Base-by-base conservation (phyloP, 208 protist species). In the Kentomonas sorsogonicus region DNA sequence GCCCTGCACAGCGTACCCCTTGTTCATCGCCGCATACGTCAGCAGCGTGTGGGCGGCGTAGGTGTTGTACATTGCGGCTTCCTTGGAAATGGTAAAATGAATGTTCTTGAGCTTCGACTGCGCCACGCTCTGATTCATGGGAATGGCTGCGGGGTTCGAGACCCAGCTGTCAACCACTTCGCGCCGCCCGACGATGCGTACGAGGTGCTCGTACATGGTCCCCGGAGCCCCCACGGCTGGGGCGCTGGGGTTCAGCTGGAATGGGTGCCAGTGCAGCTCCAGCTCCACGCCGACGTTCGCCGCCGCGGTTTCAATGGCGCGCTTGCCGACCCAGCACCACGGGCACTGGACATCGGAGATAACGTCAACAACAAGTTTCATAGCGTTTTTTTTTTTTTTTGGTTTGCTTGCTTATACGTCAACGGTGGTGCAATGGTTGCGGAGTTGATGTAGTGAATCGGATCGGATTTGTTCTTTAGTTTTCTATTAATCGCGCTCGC, bases 271-370 rank as follows among this genome's bases (percentile, higher is more conserved):
- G 59, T 71, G 70, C 26, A 76, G 60, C 56, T 76, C 70, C 27
- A 76, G 40, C 30, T 69, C 41, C 29, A 69, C 47, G 25, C 69
- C 55, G 41, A 77, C 48, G 48, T 67, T 64, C 16, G 58, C 58
- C 10, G 60, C 69, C 31, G 69, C 69, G 0, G 41, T 44, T 31
- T 74, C 66, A 33, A 74, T 79, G 43, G 69, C 60, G 25, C 71
- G 64, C 61, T 77, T 77, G 60, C 71, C 71, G 3, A 77, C 63
- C 71, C 63, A 77, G 43, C 71, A 77, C 66, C 65, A 77, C 60
- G 63, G 71, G 15, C 71, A 71, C 20, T 64, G 65, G 13, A 77
- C 65, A 33, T 77, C 71, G 5, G 63, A 71, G 23, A 65, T 66
- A 36, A 74, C 60, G 23, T 72, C 57, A 10, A 71, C 68, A 29